Base-by-base conservation (phyloP, 169 alveolate genomes). In the Theileria equi region DNA sequence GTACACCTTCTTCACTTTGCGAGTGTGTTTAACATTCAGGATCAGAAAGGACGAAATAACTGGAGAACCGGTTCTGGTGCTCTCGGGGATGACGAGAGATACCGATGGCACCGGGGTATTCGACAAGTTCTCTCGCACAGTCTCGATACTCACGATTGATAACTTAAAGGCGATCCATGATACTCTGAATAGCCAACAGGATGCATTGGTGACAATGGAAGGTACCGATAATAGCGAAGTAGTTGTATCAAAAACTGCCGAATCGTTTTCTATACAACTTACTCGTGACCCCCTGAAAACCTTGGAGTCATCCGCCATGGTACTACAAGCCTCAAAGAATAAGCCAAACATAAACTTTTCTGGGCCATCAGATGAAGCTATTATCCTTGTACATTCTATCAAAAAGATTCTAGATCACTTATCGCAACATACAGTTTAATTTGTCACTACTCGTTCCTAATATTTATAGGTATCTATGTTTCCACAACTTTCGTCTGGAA, bases 81-180 rank as follows among this genome's bases (percentile, higher is more conserved):
- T 74, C 34, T 47, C 80, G 16, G 84, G 74, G 2, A 74, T 74
- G 84, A 74, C 84, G 28, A 69, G 84, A 13, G 65, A 41, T 25
- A 58, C 55, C 38, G 57, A 34, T n/a, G 84, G 61, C 21, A 41
- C 54, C 29, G 65, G 58, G 55, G 50, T 38, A n/a, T 74, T 74
- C 48, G 67, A 74, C 43, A 74, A 74, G 25, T 53, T 40, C 25
- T 74, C 84, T 2, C 72, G 84, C 23, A 64, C 65, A 3, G 63
- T 79, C 3, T 50, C 84, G 31, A 52, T 61, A 8, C 53, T 74
- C 28, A 77, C 78, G 3, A 38, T 74, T 54, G 84, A 63, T 10
- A 58, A 64, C 5, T 59, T 55, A 26, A 23, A 35, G 16, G 57
- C 48, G 31, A 47, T 74, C 13, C 21, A 34, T 38, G 76, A 64